phyloP scores from a whole-genome alignment of 164 flowering plant species.

The Dillenia suffruticosa region DNA sequence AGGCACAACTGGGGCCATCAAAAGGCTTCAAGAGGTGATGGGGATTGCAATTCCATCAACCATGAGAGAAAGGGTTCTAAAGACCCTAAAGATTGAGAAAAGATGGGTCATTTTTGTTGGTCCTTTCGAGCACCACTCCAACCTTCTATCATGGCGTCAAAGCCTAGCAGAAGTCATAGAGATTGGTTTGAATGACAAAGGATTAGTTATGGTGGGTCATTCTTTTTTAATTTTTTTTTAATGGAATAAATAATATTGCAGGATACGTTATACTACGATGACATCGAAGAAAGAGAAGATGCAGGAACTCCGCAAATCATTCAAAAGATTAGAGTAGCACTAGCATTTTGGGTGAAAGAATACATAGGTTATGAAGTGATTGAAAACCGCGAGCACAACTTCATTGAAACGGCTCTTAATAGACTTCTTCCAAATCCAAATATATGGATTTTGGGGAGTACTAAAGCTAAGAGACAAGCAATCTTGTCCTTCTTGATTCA shows the following conservation, averaged over 20 bases:
- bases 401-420: slow-evolving; percentile 41
- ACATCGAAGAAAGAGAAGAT: slow-evolving; percentile 79
- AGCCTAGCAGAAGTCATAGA: slow-evolving; percentile 29
- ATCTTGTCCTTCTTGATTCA: slow-evolving; percentile 67
- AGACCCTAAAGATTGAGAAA: neutral
- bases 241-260: slow-evolving; percentile 12
- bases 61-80: slow-evolving; percentile 7
- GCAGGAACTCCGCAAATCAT: slow-evolving; percentile 78
- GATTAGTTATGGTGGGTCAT: slow-evolving; percentile 18
- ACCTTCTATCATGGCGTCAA: slow-evolving; percentile 28
- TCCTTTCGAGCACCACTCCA: slow-evolving; percentile 42
- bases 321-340: slow-evolving; percentile 62
- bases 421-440: slow-evolving; percentile 54
- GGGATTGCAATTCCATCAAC: slow-evolving; percentile 7
- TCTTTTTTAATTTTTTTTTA: neutral
- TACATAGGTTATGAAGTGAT: slow-evolving; percentile 62
- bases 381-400: slow-evolving; percentile 30
- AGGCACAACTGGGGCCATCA: slow-evolving; percentile 27
- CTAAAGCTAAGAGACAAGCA: slow-evolving; percentile 44
- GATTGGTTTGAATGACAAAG: slow-evolving; percentile 33
- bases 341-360: slow-evolving; percentile 84
- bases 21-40: slow-evolving; percentile 14
- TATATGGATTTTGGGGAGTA: slow-evolving; percentile 60
- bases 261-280: slow-evolving; percentile 69
- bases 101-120: slow-evolving; percentile 30